Evolutionary conservation across 331 rosid species (phyloP), one percentile per base, ranked within the genome.

Genomic region (Quercus tomentella): DNA sequence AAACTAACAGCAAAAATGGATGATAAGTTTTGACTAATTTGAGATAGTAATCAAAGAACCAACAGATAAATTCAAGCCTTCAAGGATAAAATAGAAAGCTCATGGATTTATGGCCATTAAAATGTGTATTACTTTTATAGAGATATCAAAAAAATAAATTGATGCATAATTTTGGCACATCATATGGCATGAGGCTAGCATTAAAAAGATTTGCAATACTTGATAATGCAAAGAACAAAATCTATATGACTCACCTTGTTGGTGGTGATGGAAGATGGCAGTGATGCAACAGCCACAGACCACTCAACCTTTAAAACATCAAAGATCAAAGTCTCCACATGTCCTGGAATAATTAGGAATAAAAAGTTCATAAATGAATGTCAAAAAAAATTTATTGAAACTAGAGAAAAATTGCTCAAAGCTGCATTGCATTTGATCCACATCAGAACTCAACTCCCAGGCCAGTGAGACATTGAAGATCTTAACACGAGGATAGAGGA

Each of bases 321-420:
- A 89, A 89, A 94, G 75, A 92, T 81, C 45, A 94, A 73, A 67
- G 98, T 94, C 88, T 94, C 98, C n/a, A 87, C 85, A 77, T 90
- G 89, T 78, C 97, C 98, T 92, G 87, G 60, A 85, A 77, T 65
- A 56, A 62, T 65, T 25, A 76, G 56, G 71, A 61, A 35, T 35
- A 12, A 45, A 17, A 43, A 35, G 68, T 58, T 18, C 10, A 41
- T 57, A 70, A 22, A 65, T 17, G 41, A 35, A 60, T 35, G 17
- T 41, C 14, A 16, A 55, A 65, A 78, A 65, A 82, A 22, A 73
- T 18, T 20, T 8, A 57, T 54, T 41, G 79, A 74, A 58, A 23
- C 21, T 7, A 71, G 70, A 20, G 60, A 20, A 22, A n/a, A 63
- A 69, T 26, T 49, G 37, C 28, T 30, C 70, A 58, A 26, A 70